Conservation (phyloP, 225 moss, liverwort and hornwort genomes). For the Sphagnum contortum region DNA sequence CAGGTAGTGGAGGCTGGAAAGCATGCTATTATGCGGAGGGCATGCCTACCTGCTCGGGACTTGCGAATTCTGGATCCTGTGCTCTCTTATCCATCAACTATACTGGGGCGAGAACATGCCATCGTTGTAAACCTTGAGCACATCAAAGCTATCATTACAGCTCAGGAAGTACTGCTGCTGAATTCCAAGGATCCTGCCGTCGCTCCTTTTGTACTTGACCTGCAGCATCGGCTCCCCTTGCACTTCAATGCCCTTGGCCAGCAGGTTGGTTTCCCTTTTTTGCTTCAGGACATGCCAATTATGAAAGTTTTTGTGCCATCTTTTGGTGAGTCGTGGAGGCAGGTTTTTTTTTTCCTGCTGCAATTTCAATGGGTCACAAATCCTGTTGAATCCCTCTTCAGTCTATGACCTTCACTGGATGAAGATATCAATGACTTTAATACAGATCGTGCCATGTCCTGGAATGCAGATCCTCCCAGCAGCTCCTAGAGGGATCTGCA, state of each 20-base stretch:
- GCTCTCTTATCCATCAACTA: conserved; percentile 89
- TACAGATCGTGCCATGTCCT: too few relatives aligned
- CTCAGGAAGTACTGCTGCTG: conserved; percentile 89
- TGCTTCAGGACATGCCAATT: neutral
- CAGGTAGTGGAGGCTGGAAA: conserved; percentile 89
- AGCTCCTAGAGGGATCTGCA: too few relatives aligned
- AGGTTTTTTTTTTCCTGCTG: too few relatives aligned
- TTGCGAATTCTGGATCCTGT: conserved; percentile 90
- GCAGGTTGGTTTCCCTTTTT: conserved; percentile 43
- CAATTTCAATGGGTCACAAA: too few relatives aligned
- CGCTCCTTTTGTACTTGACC: conserved; percentile 63
- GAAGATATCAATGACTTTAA: too few relatives aligned
- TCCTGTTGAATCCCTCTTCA: too few relatives aligned
- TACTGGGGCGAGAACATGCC: conserved; percentile 94
- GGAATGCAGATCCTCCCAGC: too few relatives aligned
- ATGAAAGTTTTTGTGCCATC: too few relatives aligned
- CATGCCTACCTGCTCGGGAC: conserved; percentile 92
- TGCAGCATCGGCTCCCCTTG: conserved; percentile 80
- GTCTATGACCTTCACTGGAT: too few relatives aligned
- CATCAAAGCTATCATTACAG: conserved; percentile 94
- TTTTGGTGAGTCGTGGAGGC: too few relatives aligned
- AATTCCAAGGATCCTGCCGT: conserved; percentile 77
- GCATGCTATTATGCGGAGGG: conserved; percentile 94
- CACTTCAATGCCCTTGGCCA: conserved; percentile 76
- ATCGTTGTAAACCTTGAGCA: conserved; percentile 81